Base-by-base conservation (phyloP, 495 filamentous ascomycete species). In the Penicillium argentinense region DNA sequence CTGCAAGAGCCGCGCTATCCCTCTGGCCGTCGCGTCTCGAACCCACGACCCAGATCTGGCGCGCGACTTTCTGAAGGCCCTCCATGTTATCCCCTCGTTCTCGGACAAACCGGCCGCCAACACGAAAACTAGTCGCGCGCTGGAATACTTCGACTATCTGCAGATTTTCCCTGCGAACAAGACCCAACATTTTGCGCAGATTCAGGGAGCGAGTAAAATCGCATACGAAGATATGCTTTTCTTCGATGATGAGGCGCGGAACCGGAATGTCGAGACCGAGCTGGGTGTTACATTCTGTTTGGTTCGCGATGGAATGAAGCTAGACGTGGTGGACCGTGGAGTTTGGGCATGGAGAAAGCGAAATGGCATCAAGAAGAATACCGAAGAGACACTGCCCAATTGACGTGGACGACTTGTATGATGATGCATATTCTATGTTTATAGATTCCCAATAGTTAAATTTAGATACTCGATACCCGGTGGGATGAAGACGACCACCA, bases 91-190 rank as follows among this genome's bases (percentile, higher is more conserved):
- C 44, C 76, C 74, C 5, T 68, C 64, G 1, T 72, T 73, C 56
- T 59, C 63, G 22, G 58, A 74, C 50, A 64, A 71, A 56, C 60
- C 65, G 2, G 65, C 68, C 0, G 58, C 62, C 16, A 68, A 68
- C 41, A 56, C 64, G 6, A 60, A 62, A 27, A 60, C 67, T 7
- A 59, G 78, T 47, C 74, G 74, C 42, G 80, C 87, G 2, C 73
- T 90, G 5, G 85, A 89, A 1, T 84, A 84, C 59, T 97, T 97
- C 61, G 88, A 93, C 49, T 72, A 67, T 45, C 52, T 95, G 37
- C 88, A 97, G 75, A 96, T 97, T 29, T 97, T 91, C 61, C 90
- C 92, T 0, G 84, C 82, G 1, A 86, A 75, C 49, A 98, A 98
- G 78, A 83, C 85, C 13, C 78, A 82, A 60, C 93, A 98, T 66